A percentile compares a stretch with the other conserved stretches of the same genome.
Conservation (phyloP, 306 rosid genomes). For the Argentina anserina region DNA sequence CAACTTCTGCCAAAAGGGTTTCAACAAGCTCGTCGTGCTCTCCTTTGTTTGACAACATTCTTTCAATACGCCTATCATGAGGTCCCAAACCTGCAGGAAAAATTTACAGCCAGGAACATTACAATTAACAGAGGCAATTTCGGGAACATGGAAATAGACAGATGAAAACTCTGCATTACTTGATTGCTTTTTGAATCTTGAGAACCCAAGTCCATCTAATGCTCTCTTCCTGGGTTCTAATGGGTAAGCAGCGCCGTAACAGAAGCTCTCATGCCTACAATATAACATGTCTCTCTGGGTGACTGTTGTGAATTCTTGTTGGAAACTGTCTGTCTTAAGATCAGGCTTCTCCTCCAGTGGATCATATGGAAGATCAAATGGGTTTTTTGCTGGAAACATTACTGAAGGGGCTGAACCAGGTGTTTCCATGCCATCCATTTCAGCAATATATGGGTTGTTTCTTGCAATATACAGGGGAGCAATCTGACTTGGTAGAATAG, state of each 20-base stretch:
- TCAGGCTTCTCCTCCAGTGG: conserved; percentile 63
- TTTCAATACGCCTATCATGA: conserved; percentile 55
- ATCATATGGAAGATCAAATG: conserved; percentile 73
- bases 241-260: conserved; percentile 33
- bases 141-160: background rate
- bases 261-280: conserved; percentile 71
- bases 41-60: conserved; percentile 41
- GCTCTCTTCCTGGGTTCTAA: conserved; percentile 31
- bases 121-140: background rate
- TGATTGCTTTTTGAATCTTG: conserved; percentile 38
- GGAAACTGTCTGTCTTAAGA: conserved; percentile 54
- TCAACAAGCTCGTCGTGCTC: conserved; percentile 57
- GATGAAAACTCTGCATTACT: conserved; percentile 29
- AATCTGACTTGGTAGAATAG: conserved; percentile 31
- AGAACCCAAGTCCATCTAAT: conserved; percentile 29
- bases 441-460: conserved; percentile 26
- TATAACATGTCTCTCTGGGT: conserved; percentile 42
- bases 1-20: conserved; percentile 32
- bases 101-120: background rate
- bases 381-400: conserved; percentile 44
- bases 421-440: conserved; percentile 32
- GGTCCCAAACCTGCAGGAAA: conserved; percentile 54
- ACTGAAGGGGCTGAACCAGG: conserved; percentile 87
- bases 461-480: conserved; percentile 40
- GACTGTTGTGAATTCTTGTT: conserved; percentile 46